Percentiles rank a stretch among this genome's conserved stretches.
phyloP scores from a whole-genome alignment of 257 asterid species.

The Ligustrum vulgare region DNA sequence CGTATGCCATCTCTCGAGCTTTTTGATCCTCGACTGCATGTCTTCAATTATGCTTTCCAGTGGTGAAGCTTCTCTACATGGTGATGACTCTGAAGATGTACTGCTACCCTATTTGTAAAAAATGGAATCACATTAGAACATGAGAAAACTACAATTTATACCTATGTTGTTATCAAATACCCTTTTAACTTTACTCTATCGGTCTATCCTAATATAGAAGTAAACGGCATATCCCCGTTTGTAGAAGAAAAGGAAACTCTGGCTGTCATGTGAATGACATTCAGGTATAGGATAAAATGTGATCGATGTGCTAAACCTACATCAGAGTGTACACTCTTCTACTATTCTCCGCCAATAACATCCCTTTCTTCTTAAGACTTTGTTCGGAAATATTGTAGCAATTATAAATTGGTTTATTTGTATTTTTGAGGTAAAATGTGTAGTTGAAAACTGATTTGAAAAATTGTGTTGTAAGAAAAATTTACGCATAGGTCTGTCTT shows the following conservation, averaged over 20 bases:
- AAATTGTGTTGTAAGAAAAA: too few relatives aligned
- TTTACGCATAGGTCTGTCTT: not conserved
- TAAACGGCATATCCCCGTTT: too few relatives aligned
- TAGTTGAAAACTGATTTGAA: too few relatives aligned
- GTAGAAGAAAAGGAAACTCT: not conserved
- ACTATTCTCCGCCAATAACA: not conserved
- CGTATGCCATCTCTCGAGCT: conserved; percentile 83
- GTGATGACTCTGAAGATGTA: conserved; percentile 73
- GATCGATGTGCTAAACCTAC: too few relatives aligned
- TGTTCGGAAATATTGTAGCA: too few relatives aligned
- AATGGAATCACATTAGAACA: conserved; percentile 15
- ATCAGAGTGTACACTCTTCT: too few relatives aligned
- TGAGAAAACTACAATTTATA: conserved; percentile 5
- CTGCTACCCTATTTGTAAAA: conserved; percentile 62
- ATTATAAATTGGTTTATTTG: too few relatives aligned
- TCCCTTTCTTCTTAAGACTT: not conserved
- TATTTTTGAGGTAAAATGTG: too few relatives aligned
- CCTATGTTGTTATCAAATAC: too few relatives aligned
- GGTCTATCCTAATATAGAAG: not conserved
- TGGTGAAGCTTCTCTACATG: conserved; percentile 74
- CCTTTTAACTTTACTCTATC: too few relatives aligned
- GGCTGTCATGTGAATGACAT: not conserved
- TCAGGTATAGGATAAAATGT: not conserved
- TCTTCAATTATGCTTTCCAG: conserved; percentile 78
- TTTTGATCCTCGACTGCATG: conserved; percentile 85